Percentiles rank a stretch among this genome's conserved stretches.
Evolutionary conservation across 169 alveolate species (phyloP).

Genomic region (Perkinsus marinus): DNA sequence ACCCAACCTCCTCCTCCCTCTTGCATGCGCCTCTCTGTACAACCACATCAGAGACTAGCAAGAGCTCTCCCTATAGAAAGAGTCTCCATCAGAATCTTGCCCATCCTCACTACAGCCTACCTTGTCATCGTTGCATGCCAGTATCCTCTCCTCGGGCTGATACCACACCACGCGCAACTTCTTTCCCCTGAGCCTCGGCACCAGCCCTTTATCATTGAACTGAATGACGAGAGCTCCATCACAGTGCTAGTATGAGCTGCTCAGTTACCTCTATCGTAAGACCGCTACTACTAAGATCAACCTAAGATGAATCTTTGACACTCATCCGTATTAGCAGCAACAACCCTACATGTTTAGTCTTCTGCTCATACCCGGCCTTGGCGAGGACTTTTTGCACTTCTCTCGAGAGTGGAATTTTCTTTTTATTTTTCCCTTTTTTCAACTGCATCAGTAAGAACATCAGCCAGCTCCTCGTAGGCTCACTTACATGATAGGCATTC

Average conservation of each 20-base stretch:
- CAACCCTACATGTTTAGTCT: neutral
- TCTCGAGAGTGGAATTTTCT: neutral
- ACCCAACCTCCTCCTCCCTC: neutral
- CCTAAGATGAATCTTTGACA: neutral
- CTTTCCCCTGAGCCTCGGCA: neutral
- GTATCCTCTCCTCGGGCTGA: neutral
- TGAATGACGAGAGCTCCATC: neutral
- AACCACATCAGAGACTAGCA: neutral
- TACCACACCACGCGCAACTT: neutral
- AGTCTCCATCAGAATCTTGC: too few species aligned
- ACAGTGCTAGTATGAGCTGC: neutral
- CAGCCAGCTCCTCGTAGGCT: neutral
- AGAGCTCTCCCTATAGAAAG: too few species aligned
- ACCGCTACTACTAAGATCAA: neutral
- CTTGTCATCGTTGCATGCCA: neutral
- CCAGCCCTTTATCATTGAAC: neutral
- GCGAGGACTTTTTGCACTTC: neutral
- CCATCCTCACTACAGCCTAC: neutral
- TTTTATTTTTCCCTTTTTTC: neutral
- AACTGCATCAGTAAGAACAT: neutral
- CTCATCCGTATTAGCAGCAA: neutral
- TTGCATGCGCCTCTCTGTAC: neutral
- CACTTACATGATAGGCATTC: neutral
- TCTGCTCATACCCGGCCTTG: neutral
- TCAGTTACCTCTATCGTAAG: neutral